These are phyloP conservation scores for Drechslerella dactyloides DNA, from an alignment of 2,329 filamentous ascomycete species.

Conservation along the genomic window DNA sequence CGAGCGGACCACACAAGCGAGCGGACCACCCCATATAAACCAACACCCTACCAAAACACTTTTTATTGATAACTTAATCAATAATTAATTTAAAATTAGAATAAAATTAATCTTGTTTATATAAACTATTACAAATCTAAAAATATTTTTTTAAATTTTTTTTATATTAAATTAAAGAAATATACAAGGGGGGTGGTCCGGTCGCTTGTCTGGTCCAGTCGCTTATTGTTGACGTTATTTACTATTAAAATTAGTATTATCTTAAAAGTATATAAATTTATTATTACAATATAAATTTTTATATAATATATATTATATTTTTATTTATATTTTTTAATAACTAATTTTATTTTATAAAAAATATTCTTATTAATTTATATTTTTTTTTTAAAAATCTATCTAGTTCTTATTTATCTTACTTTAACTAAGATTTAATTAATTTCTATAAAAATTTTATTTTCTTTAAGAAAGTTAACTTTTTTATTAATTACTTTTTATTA, in stretches of 20 bases:
- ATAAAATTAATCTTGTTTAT: slow-evolving; percentile 51
- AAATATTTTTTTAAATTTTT: slow-evolving; percentile 25
- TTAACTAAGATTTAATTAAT: slow-evolving; percentile 1
- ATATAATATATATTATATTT: slow-evolving; percentile 13
- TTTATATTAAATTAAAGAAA: too few relatives aligned
- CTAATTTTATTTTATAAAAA: slow-evolving; percentile 18
- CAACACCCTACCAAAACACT: too few relatives aligned
- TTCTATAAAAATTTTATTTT: slow-evolving; percentile 16
- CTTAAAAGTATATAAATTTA: too few relatives aligned
- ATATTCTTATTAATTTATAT: slow-evolving; percentile 17
- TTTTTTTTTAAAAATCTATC: slow-evolving; percentile 6
- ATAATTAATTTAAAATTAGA: too few relatives aligned
- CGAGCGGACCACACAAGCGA: too few relatives aligned
- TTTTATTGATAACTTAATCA: too few relatives aligned
- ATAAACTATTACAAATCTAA: slow-evolving; percentile 32
- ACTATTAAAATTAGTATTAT: slow-evolving; percentile 8
- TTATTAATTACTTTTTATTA: slow-evolving; percentile 18
- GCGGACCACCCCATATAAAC: too few relatives aligned
- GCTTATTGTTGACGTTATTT: too few relatives aligned
- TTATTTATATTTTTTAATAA: slow-evolving; percentile 18
- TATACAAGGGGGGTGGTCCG: too few relatives aligned
- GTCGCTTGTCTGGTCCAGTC: too few relatives aligned
- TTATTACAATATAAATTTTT: not conserved
- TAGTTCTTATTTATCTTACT: not conserved
- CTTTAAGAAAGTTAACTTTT: slow-evolving; percentile 20